phyloP scores from a whole-genome alignment of 768 basidiomycete species.

The Paxillus ammoniavirescens region DNA sequence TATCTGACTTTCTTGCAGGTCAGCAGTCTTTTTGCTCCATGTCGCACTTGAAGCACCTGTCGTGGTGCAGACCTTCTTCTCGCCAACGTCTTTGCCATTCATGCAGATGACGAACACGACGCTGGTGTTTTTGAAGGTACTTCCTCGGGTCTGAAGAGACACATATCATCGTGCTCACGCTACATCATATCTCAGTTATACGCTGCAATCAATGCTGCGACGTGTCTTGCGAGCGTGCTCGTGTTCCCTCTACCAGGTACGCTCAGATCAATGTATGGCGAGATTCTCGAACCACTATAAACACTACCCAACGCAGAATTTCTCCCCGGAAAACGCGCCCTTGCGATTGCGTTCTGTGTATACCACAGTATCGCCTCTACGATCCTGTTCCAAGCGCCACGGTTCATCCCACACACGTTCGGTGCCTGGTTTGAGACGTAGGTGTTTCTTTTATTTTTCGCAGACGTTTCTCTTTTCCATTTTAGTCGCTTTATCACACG shows the following conservation, averaged over 20 bases:
- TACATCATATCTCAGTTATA: slow-evolving; percentile 51
- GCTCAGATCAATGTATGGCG: slow-evolving; percentile 17
- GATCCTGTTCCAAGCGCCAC: slow-evolving; percentile 69
- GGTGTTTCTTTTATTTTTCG: slow-evolving; percentile 26
- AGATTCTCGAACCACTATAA: not conserved
- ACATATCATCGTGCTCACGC: not conserved
- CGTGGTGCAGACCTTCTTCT: slow-evolving; percentile 72
- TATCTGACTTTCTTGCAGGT: slow-evolving; percentile 33
- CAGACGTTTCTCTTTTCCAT: not conserved
- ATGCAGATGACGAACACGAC: slow-evolving; percentile 82
- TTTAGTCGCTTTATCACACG: not conserved
- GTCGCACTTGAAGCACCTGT: slow-evolving; percentile 77
- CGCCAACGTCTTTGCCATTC: slow-evolving; percentile 65
- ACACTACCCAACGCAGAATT: slow-evolving; percentile 49
- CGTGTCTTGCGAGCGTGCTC: slow-evolving; percentile 63
- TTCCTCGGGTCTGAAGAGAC: slow-evolving; percentile 6
- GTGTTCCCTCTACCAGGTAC: slow-evolving; percentile 70
- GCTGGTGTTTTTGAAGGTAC: slow-evolving; percentile 69
- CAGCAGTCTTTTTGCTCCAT: slow-evolving; percentile 74
- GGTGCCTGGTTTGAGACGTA: slow-evolving; percentile 61
- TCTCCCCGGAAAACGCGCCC: slow-evolving; percentile 79
- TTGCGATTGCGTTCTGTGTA: slow-evolving; percentile 72
- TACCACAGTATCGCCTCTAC: slow-evolving; percentile 78
- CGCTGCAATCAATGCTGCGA: slow-evolving; percentile 56
- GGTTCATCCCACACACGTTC: slow-evolving; percentile 76